Conservation (phyloP, 2,329 filamentous ascomycete species). For the Bipolaris sorokiniana region DNA sequence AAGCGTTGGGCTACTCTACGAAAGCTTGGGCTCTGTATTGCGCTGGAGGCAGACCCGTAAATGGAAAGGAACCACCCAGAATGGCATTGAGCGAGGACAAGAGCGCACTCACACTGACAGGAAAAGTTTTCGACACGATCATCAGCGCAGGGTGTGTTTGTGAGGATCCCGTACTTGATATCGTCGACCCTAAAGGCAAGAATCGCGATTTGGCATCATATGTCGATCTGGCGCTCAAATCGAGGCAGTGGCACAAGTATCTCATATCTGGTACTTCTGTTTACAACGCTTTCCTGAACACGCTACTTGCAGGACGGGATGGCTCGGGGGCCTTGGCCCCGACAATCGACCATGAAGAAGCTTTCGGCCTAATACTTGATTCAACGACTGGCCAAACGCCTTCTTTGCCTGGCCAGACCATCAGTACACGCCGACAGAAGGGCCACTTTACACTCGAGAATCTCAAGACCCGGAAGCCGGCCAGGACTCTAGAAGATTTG, state of each 20-base stretch:
- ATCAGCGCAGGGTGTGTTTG: slow-evolving; percentile 11
- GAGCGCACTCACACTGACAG: slow-evolving; percentile 17
- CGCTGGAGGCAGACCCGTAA: slow-evolving; percentile 14
- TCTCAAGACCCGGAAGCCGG: slow-evolving; percentile 24
- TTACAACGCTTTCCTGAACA: slow-evolving; percentile 33
- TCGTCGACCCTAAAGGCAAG: slow-evolving; percentile 11
- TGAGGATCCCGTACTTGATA: slow-evolving; percentile 19
- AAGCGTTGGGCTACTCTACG: slow-evolving; percentile 29
- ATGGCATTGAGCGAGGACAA: slow-evolving; percentile 11
- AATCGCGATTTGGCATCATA: slow-evolving; percentile 19
- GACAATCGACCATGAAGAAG: slow-evolving; percentile 27
- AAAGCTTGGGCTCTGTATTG: slow-evolving; percentile 27
- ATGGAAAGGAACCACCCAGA: background rate
- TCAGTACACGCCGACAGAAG: slow-evolving; percentile 25
- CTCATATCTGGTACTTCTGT: slow-evolving; percentile 11
- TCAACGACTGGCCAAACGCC: slow-evolving; percentile 17
- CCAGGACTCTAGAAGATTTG: slow-evolving; percentile 23
- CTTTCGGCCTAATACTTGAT: slow-evolving; percentile 33
- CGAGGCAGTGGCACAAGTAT: slow-evolving; percentile 6
- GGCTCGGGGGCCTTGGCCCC: slow-evolving; percentile 18
- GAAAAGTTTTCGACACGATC: slow-evolving; percentile 28
- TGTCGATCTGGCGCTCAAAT: slow-evolving; percentile 11
- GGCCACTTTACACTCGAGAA: slow-evolving; percentile 30
- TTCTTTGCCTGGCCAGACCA: slow-evolving; percentile 29
- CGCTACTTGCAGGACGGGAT: slow-evolving; percentile 29